A percentile compares a stretch with the other conserved stretches of the same genome.
Evolutionary conservation across 176 grass and related monocot species (phyloP).

Genomic region (Stipa capillata): DNA sequence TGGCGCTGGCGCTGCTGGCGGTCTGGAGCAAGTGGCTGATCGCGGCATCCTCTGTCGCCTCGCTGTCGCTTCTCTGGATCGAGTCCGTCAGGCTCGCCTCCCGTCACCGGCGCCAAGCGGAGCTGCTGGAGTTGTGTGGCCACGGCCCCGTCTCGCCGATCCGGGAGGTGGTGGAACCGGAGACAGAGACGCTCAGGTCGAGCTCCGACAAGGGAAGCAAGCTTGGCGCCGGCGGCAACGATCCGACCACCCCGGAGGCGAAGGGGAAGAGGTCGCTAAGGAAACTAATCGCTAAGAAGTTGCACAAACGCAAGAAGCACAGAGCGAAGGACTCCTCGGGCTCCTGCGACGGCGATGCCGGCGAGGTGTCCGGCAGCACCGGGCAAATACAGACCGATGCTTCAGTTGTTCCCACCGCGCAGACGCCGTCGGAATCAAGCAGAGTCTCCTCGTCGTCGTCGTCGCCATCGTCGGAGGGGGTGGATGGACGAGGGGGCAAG

Average conservation of each 20-base stretch:
- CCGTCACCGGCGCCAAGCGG: background rate
- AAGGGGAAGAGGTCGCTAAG: conserved; percentile 20
- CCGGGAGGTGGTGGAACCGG: conserved; percentile 23
- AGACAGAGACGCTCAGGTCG: background rate
- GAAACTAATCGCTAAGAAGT: background rate
- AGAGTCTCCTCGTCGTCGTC: background rate
- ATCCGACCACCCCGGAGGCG: background rate
- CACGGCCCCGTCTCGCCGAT: conserved; percentile 39
- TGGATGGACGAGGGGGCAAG: background rate
- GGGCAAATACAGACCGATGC: background rate
- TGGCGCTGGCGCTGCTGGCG: conserved; percentile 44
- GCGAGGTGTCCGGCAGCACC: background rate
- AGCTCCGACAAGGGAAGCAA: conserved; percentile 19
- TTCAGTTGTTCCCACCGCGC: background rate
- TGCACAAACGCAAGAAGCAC: background rate
- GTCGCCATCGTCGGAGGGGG: no score
- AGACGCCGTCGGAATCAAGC: background rate
- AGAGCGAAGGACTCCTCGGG: background rate
- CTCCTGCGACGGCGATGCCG: background rate
- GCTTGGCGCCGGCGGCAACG: background rate
- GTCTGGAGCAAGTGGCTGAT: conserved; percentile 54
- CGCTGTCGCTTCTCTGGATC: conserved; percentile 42
- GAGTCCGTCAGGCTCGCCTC: conserved; percentile 37
- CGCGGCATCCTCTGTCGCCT: conserved; percentile 20
- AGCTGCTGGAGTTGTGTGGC: background rate